phyloP scores from a whole-genome alignment of 306 rosid species.

The Citrullus mucosospermus region DNA sequence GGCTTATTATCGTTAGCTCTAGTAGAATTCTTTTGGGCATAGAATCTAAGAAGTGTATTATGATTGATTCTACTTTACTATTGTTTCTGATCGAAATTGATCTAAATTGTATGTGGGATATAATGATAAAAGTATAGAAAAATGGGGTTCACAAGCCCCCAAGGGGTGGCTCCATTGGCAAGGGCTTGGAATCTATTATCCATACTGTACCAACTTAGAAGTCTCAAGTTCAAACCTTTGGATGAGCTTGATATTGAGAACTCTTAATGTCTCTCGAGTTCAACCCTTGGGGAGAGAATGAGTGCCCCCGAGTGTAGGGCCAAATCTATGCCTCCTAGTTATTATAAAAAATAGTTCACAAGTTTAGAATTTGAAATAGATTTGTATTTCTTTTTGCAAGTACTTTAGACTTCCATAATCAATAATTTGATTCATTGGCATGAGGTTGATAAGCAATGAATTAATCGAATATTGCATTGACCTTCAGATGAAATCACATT shows the following conservation, averaged over 20 bases:
- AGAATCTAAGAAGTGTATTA: not conserved
- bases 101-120: not conserved
- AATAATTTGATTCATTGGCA: not conserved
- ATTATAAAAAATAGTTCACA: no score
- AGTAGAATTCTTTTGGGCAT: not conserved
- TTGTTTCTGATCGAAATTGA: not conserved
- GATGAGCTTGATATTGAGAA: no score
- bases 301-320: no score
- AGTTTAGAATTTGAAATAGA: not conserved
- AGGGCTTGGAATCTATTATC: no score
- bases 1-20: slow-evolving; percentile 8
- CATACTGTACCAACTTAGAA: no score
- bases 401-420: not conserved
- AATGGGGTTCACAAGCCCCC: not conserved
- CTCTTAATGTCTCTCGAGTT: no score
- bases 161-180: no score
- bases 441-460: not conserved
- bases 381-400: not conserved
- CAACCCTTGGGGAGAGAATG: no score
- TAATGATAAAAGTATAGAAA: not conserved
- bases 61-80: not conserved
- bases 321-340: no score
- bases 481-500: no score
- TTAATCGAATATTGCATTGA: not conserved
- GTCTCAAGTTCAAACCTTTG: no score